Evolutionary conservation across 202 grass and related monocot species (phyloP), one percentile per base, ranked within the genome.

Genomic region (Musa balbisiana): DNA sequence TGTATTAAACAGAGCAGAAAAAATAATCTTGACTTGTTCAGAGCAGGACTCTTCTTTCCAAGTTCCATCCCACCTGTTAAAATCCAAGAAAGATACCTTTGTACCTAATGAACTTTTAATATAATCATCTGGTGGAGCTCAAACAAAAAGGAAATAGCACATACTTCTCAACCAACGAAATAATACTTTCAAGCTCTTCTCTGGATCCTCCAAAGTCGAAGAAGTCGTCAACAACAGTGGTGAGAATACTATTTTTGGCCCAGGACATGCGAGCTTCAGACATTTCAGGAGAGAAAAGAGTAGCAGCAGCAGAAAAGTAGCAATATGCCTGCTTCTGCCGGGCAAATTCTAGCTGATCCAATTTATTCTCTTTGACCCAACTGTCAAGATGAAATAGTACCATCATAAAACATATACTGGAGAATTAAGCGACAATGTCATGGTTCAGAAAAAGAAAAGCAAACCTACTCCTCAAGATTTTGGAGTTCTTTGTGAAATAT

Each of bases 151-250:
- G 67, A 79, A 72, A 77, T 63, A 23, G 55, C 70, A 19, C 4
- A 2, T 84, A 96, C 87, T 59, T 91, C 73, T 92, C 78, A 22
- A 85, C 81, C 73, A 97, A 82, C 21, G 64, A 10, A 3, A 90
- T 55, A 16, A 97, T 84, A 73, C 78, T 87, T 76, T 85, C 69
- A 24, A 92, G 53, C 78, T 97, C 93, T 66, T 91, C 84, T 80
- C 71, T 71, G 22, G 93, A 97, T 54, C 87, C 93, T 15, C 78
- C 88, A 8, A 89, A 65, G 14, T 97, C 93, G 16, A 93, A 93
- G 69, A 97, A 91, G 72, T 97, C 93, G 3, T 97, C 90, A 3
- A 93, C 84, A 0, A 97, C 66, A 2, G 88, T 97, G 2, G 90
- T 87, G 22, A 97, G 88, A 11, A 85, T 90, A 0, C 78, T 78